Base-by-base conservation (phyloP, 2,329 filamentous ascomycete species). In the Cladobotryum protrusum region DNA sequence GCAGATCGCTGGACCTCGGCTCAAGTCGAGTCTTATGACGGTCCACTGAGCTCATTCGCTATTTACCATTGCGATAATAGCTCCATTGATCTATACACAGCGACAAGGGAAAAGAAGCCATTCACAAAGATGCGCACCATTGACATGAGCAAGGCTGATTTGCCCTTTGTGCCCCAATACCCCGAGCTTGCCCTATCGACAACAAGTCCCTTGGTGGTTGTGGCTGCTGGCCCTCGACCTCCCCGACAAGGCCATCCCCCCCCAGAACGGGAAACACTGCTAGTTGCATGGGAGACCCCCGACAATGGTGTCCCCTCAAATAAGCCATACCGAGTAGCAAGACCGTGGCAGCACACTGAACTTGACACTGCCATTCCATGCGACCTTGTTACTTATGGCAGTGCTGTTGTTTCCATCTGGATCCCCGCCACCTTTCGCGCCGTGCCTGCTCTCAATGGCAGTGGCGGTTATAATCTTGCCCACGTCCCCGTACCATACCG, bases 161-260 rank as follows among this genome's bases (percentile, higher is more conserved):
- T 72, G 14, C 69, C 69, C 0, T 61, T 70, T 33, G 36, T 68
- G 1, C 67, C 67, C 8, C 64, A 69, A 43, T 69, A 66, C 43
- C 69, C 69, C 1, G 69, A 72, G 54, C 60, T 72, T 5, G 68
- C 68, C 5, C 60, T 71, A 42, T 72, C 69, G 1, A 59, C 64
- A 2, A 72, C 68, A 0, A 67, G 66, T 2, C 68, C 68, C 0
- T 57, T 72, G 12, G 61, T 72, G 12, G 61, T 70, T 7, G 61
- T 63, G 9, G 69, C 67, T 2, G 67, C 68, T 0, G 69, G 69
- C 0, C 69, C 69, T 2, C 62, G 69, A 2, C 68, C 68, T 1
- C 67, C 69, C 0, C 63, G 67, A 5, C 61, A 59, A 2, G 67
- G 67, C 13, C 60, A 65, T 43, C 68, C 69, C 4, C 69, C 69